These are phyloP conservation scores for Amphirosellinia nigrospora DNA, from an alignment of 495 filamentous ascomycete species.

Conservation along the genomic window DNA sequence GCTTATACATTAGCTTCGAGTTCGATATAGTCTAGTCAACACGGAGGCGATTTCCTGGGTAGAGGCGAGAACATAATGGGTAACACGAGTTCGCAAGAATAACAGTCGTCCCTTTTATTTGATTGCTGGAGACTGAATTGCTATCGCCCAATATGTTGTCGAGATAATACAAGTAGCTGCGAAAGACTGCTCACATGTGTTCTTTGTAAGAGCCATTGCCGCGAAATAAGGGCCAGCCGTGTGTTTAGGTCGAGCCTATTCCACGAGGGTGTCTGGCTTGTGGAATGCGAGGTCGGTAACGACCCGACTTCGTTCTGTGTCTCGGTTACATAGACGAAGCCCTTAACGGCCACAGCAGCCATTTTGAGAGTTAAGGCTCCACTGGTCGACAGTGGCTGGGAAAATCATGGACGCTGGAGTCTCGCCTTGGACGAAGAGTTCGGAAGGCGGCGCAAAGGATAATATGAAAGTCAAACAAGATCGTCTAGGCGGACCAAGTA, in stretches of 20 bases:
- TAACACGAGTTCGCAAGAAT: neutral
- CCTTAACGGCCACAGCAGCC: constrained; percentile 49
- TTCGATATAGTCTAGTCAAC: neutral
- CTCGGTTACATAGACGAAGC: constrained; percentile 40
- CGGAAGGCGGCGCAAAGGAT: neutral
- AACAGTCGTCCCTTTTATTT: neutral
- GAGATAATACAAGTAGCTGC: constrained; percentile 30
- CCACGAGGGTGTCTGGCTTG: constrained; percentile 40
- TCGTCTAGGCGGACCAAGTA: constrained; percentile 16
- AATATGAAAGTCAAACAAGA: constrained; percentile 4
- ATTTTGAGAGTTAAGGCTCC: constrained; percentile 50
- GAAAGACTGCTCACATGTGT: constrained; percentile 32
- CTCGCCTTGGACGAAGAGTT: constrained; percentile 30
- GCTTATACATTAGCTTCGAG: constrained; percentile 34
- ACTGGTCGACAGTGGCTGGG: constrained; percentile 42
- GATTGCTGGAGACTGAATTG: neutral
- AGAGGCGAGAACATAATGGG: neutral
- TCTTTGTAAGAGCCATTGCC: constrained; percentile 41
- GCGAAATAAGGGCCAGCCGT: constrained; percentile 44
- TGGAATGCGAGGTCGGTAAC: constrained; percentile 35
- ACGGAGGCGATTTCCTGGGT: neutral
- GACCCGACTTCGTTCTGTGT: constrained; percentile 37
- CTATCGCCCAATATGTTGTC: neutral
- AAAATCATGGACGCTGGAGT: constrained; percentile 52
- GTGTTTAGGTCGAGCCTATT: constrained; percentile 46